Conservation (phyloP, 2,329 filamentous ascomycete species). For the Metarhizium anisopliae region DNA sequence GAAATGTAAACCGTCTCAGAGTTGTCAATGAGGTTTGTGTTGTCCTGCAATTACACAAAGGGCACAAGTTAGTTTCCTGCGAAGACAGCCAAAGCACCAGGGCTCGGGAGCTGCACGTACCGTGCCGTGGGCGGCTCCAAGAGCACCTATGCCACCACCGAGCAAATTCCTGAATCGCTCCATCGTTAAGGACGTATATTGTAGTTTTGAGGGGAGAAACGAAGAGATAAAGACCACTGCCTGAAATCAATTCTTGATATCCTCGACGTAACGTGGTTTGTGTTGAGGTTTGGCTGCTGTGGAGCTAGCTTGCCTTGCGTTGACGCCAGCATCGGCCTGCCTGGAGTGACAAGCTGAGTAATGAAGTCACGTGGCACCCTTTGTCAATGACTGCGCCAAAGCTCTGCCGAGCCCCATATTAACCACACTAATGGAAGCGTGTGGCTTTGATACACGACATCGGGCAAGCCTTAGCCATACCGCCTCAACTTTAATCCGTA, state of each 20-base stretch:
- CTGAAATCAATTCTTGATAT: background rate
- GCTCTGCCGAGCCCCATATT: no score
- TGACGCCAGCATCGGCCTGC: constrained; percentile 8
- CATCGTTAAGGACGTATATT: constrained; percentile 44
- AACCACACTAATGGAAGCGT: background rate
- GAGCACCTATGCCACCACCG: constrained; percentile 58
- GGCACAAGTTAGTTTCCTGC: background rate
- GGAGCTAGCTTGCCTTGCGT: constrained; percentile 6
- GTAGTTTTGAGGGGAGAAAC: background rate
- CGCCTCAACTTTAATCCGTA: constrained; percentile 23
- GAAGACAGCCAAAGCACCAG: background rate
- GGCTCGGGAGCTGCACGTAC: constrained; percentile 20
- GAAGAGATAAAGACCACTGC: constrained; percentile 1
- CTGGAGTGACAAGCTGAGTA: constrained; percentile 10
- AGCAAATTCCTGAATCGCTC: constrained; percentile 89
- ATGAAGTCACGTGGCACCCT: constrained; percentile 10
- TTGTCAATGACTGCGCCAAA: background rate
- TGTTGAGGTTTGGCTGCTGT: background rate
- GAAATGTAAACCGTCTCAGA: constrained; percentile 99
- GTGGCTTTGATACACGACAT: background rate
- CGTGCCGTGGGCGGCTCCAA: constrained; percentile 37
- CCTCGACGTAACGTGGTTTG: background rate
- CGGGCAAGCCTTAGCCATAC: constrained; percentile 6
- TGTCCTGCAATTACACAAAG: constrained; percentile 54
- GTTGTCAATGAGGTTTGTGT: constrained; percentile 89